Evolutionary conservation across 2,329 filamentous ascomycete genomes (phyloP), one percentile per base, ranked within the genome.

Genomic region (Aspergillus caelatus): DNA sequence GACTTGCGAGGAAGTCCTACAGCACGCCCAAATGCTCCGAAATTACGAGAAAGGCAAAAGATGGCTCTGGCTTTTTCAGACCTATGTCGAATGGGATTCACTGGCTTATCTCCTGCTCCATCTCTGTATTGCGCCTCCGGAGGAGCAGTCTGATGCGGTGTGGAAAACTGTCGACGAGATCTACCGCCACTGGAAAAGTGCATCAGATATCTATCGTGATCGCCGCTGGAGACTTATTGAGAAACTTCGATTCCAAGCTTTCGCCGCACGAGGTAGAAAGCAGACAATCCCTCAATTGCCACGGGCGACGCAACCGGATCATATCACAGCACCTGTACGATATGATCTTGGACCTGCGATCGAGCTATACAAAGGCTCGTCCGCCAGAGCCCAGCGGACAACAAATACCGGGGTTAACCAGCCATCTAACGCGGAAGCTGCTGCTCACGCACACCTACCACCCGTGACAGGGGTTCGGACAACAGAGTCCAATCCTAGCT

Each of bases 21-120:
- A 67, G 21, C 61, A 65, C 30, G 61, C 68, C 9, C 54, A 58
- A 7, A 45, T 21, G 2, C 46, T 73, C 8, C 58, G 66, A 28
- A 32, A 48, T 5, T 63, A 68, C 48, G 65, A 69, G 32, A 65
- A 58, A 1, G 61, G 64, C 2, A 60, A 53, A 36, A 61, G 61
- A 21, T 71, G 68, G 69, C 45, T 68, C 3, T 72, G 70, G 70
- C 53, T 63, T 14, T 66, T 70, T n/a, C 68, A 69, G 55, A 68
- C 54, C 1, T 63, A 71, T 39, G 26, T 69, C 6, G 68, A 72
- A 32, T 70, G 69, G 68, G 70, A 70, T 39, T 63, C 64, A 3
- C 48, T 71, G 21, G 52, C 50, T 3, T 65, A 64, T 54, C 45
- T 72, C 10, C 58, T 68, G 2, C 54, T 61, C 4, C 36, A 62